Base-by-base conservation (phyloP, 345 rosid genomes). In the Microcos paniculata region DNA sequence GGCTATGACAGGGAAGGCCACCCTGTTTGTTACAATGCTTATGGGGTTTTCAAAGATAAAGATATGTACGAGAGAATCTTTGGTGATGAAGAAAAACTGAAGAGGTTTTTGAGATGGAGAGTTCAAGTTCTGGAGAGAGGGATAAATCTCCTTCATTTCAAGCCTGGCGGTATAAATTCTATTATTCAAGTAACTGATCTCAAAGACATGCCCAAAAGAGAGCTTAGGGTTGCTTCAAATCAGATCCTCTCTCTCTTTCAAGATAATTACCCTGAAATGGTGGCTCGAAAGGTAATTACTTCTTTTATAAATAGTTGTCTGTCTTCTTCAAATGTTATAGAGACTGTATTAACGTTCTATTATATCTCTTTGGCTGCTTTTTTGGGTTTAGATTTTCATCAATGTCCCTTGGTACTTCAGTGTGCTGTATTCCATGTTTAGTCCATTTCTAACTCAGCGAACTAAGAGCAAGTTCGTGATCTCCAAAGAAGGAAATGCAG, bases 371-470 rank as follows among this genome's bases (percentile, higher is more conserved):
- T 73, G 67, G 52, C 49, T 68, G 35, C 35, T n/a, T 46, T 67
- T 69, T 4, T 59, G 51, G 72, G 52, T 79, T 31, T 74, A 96
- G 99, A 93, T 96, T 73, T 96, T 96, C 83, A 80, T 96, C 88
- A 96, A 96, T 67, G 99, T 96, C 38, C 99, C 99, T 3, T 96
- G 99, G 99, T 93, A 92, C 94, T 96, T 96, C 76, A 92, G 94
- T 77, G 64, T 87, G 56, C 67, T 96, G 80, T 96, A 89, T 72
- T 92, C 98, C 16, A 83, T 96, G 97, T 87, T 93, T 77, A 93
- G 95, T 73, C 99, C 99, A 0, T 92, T 96, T 83, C 57, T 96
- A 66, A 96, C 99, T 51, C 99, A 93, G 66, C 81, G 99, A 71
- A 96, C 99, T 24, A 96, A 92, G 92, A 94, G 93, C 91, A 96